Percentiles rank a stretch among this genome's conserved stretches.
Evolutionary conservation across 2,329 filamentous ascomycete species (phyloP).

Genomic region (Talaromyces sp.): DNA sequence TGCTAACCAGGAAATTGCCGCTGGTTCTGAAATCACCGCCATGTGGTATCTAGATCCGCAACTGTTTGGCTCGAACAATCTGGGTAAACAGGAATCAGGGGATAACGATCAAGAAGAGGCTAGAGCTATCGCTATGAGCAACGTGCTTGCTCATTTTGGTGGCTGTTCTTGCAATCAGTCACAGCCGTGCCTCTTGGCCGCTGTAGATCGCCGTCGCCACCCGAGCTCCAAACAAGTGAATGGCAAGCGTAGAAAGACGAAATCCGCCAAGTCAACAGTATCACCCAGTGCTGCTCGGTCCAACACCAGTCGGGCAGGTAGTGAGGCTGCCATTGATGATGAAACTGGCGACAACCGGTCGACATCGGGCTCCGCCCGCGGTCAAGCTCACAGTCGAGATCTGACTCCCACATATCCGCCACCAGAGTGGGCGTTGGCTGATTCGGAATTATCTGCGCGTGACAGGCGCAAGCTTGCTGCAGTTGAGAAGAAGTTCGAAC

Average conservation of each 20-base stretch:
- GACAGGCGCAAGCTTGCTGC: conserved; percentile 61
- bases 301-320: conserved; percentile 57
- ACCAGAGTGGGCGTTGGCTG: conserved; percentile 39
- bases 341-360: conserved; percentile 53
- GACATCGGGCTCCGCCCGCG: conserved; percentile 52
- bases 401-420: conserved; percentile 55
- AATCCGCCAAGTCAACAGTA: conserved; percentile 37
- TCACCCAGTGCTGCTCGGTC: conserved; percentile 52
- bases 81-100: conserved; percentile 37
- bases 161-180: conserved; percentile 43
- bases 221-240: conserved; percentile 38
- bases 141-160: conserved; percentile 46
- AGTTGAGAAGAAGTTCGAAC: conserved; percentile 58
- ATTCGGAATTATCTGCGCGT: conserved; percentile 55
- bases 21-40: conserved; percentile 47
- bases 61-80: conserved; percentile 33
- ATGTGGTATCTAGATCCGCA: conserved; percentile 46
- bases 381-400: conserved; percentile 56
- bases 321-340: conserved; percentile 52
- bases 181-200: conserved; percentile 36
- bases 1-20: conserved; percentile 68
- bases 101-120: conserved; percentile 36
- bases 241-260: conserved; percentile 46
- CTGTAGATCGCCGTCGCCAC: conserved; percentile 39
- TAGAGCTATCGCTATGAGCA: conserved; percentile 43